A percentile compares a stretch with the other conserved stretches of the same genome.
Evolutionary conservation across 164 flowering plant genomes (phyloP).

Genomic region (Nymphaea thermarum): DNA sequence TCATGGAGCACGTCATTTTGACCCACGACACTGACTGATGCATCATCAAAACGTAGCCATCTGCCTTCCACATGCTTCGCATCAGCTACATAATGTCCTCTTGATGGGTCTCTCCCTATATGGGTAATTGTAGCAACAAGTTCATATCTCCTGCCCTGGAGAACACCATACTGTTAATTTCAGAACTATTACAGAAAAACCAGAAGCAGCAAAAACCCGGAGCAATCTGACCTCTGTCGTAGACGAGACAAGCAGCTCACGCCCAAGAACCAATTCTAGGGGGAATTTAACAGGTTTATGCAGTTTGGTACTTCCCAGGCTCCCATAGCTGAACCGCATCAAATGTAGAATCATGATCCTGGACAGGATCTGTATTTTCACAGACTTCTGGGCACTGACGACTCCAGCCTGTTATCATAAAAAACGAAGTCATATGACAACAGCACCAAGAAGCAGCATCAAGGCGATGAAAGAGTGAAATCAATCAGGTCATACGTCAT

Average conservation of each 20-base stretch:
- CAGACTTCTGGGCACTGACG: conserved; percentile 76
- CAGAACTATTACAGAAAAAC: background rate
- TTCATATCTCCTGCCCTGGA: conserved; percentile 74
- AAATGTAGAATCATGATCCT: conserved; percentile 88
- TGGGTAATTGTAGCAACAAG: conserved; percentile 89
- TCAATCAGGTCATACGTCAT: no score
- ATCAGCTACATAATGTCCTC: conserved; percentile 92
- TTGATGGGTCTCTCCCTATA: conserved; percentile 85
- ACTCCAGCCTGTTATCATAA: conserved; percentile 20
- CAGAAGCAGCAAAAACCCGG: background rate
- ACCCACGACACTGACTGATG: conserved; percentile 51
- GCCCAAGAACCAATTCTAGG: conserved; percentile 57
- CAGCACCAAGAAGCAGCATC: background rate
- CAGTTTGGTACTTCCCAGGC: conserved; percentile 84
- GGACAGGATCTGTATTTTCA: conserved; percentile 69
- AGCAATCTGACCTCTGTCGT: conserved; percentile 45
- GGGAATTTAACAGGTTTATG: conserved; percentile 78
- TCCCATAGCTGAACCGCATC: conserved; percentile 92
- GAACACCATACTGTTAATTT: background rate
- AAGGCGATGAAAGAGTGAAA: no score
- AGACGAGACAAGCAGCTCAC: conserved; percentile 66
- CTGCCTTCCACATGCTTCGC: conserved; percentile 41
- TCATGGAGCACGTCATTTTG: conserved; percentile 64
- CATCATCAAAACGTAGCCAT: conserved; percentile 84
- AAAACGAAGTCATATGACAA: background rate